Percentiles rank a stretch among this genome's conserved stretches.
Conservation (phyloP, 805 yeast genomes). For the Candida loeiensis region DNA sequence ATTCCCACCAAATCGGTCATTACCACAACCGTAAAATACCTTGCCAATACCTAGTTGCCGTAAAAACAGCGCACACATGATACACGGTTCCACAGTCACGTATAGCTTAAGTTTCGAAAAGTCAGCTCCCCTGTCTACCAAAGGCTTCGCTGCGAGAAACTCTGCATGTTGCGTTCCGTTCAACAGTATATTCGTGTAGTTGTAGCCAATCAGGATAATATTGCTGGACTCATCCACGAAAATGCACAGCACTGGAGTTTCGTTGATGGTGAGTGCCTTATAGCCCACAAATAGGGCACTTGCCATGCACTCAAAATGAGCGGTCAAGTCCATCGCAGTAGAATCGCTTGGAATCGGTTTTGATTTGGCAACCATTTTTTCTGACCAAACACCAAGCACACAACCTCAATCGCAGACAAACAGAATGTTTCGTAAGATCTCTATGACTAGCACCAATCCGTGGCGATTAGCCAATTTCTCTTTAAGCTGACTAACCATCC, state of each 20-base stretch:
- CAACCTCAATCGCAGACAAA: no score
- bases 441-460: no score
- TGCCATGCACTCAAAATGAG: slow-evolving; percentile 45
- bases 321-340: slow-evolving; percentile 10
- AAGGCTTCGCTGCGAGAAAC: slow-evolving; percentile 65
- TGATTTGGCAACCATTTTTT: not conserved
- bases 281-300: slow-evolving; percentile 55
- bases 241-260: slow-evolving; percentile 84
- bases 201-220: slow-evolving; percentile 73
- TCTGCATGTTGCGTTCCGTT: slow-evolving; percentile 95
- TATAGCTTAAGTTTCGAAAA: slow-evolving; percentile 65
- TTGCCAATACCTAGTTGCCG: slow-evolving; percentile 70
- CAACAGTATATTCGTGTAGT: slow-evolving; percentile 78
- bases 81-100: slow-evolving; percentile 97
- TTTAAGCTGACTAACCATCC: no score
- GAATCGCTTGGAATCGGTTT: not conserved
- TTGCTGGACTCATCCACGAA: slow-evolving; percentile 40
- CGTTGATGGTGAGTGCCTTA: slow-evolving; percentile 59
- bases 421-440: no score
- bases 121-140: slow-evolving; percentile 14
- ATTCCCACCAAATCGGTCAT: slow-evolving; percentile 95
- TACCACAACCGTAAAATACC: slow-evolving; percentile 89
- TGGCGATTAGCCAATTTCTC: no score
- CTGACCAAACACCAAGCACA: no score
- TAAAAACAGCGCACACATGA: slow-evolving; percentile 94